Evolutionary conservation across 176 grass and related monocot species (phyloP).

Genomic region (Oryza rufipogon): DNA sequence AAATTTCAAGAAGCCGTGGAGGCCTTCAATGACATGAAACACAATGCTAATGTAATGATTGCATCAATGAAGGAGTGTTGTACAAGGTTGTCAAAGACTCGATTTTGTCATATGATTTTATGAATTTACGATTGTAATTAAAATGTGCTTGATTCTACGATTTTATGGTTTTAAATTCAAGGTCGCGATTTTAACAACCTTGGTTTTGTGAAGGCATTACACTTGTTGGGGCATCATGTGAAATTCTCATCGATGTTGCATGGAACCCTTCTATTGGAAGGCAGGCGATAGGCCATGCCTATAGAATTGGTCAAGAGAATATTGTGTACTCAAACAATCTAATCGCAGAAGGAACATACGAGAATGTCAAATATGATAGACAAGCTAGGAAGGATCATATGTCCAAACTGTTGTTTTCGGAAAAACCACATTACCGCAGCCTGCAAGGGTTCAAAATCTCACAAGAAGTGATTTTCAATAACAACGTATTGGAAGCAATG

Average conservation of each 20-base stretch:
- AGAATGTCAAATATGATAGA: slow-evolving; percentile 66
- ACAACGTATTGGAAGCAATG: slow-evolving; percentile 76
- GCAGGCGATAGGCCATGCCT: slow-evolving; percentile 81
- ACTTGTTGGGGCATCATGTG: slow-evolving; percentile 74
- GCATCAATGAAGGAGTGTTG: slow-evolving; percentile 75
- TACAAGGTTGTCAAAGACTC: too few relatives aligned
- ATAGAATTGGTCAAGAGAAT: slow-evolving; percentile 74
- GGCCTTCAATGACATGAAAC: slow-evolving; percentile 68
- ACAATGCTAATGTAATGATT: slow-evolving; percentile 72
- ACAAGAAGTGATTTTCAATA: slow-evolving; percentile 36
- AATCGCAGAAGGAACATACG: slow-evolving; percentile 67
- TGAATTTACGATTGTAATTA: too few relatives aligned
- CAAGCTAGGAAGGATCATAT: slow-evolving; percentile 78
- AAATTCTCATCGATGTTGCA: slow-evolving; percentile 83
- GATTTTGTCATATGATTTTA: too few relatives aligned
- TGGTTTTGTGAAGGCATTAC: slow-evolving; percentile 60
- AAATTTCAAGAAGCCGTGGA: slow-evolving; percentile 46
- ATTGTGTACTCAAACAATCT: slow-evolving; percentile 80
- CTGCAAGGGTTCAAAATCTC: slow-evolving; percentile 24
- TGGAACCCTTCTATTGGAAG: slow-evolving; percentile 83
- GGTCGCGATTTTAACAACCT: too few relatives aligned
- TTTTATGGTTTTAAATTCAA: too few relatives aligned
- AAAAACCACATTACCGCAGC: not conserved
- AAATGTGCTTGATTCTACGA: too few relatives aligned
- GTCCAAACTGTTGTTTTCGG: slow-evolving; percentile 69